Evolutionary conservation across 495 filamentous ascomycete genomes (phyloP).

Genomic region (Durotheca rogersii): DNA sequence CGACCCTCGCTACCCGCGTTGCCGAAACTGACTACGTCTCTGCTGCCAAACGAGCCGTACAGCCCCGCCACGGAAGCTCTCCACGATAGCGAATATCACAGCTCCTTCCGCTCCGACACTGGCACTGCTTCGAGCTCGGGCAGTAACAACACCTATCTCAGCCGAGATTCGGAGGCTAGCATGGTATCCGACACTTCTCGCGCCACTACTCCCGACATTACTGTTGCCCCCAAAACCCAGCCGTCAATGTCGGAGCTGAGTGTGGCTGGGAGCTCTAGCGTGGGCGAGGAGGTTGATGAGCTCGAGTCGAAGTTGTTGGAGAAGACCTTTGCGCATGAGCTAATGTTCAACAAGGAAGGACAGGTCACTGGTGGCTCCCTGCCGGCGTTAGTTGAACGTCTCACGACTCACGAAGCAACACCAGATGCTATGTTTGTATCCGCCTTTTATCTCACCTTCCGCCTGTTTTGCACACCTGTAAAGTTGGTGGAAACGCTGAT

Average conservation of each 20-base stretch:
- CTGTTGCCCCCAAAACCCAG: conserved; percentile 45
- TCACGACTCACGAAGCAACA: conserved; percentile 90
- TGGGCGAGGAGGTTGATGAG: conserved; percentile 74
- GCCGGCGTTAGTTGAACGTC: conserved; percentile 84
- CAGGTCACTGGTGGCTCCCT: conserved; percentile 92
- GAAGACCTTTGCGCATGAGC: conserved; percentile 85
- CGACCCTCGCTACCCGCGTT: conserved; percentile 45
- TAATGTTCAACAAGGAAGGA: conserved; percentile 91
- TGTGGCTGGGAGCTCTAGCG: conserved; percentile 56
- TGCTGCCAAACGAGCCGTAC: conserved; percentile 46
- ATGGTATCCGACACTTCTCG: conserved; percentile 77
- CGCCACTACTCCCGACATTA: conserved; percentile 80
- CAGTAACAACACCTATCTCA: conserved; percentile 71
- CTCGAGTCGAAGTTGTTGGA: conserved; percentile 78
- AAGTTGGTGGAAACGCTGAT: conserved; percentile 79
- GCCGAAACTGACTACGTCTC: conserved; percentile 51
- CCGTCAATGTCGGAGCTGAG: conserved; percentile 59
- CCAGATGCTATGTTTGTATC: conserved; percentile 92
- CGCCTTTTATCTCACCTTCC: conserved; percentile 96
- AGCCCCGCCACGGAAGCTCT: conserved; percentile 45
- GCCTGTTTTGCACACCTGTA: conserved; percentile 82
- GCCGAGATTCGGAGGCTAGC: conserved; percentile 80
- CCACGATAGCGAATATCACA: conserved; percentile 48
- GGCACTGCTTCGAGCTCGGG: conserved; percentile 55
- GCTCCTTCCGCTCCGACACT: conserved; percentile 50